Conservation (phyloP, 306 rosid genomes). For the Vigna trinervia region DNA sequence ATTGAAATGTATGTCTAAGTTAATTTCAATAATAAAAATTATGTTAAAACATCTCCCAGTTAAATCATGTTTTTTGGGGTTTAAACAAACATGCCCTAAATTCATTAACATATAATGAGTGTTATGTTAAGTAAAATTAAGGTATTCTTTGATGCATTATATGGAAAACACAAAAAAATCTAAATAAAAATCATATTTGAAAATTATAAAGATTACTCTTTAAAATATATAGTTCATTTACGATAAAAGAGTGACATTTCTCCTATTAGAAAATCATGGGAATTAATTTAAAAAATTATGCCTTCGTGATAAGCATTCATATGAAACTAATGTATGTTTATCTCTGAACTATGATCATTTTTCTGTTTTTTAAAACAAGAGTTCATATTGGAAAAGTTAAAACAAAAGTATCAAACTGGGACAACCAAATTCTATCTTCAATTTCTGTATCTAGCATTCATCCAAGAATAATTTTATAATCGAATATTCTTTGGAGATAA, state of each 20-base stretch:
- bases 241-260: not conserved
- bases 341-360: no score
- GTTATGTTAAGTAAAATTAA: not conserved
- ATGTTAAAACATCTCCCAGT: not conserved
- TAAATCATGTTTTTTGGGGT: not conserved
- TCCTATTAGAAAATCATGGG: not conserved
- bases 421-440: not conserved
- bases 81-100: not conserved
- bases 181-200: no score
- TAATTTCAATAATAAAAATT: not conserved
- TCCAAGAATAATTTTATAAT: not conserved
- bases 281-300: no score
- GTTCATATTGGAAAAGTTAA: not conserved
- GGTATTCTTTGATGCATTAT: no score
- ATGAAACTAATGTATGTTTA: not conserved
- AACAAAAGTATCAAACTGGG: not conserved
- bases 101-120: not conserved
- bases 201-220: not conserved
- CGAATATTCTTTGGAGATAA: slow-evolving; percentile 3
- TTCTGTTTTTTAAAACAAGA: no score
- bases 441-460: not conserved
- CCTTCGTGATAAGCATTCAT: not conserved
- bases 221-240: no score
- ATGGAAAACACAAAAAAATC: no score
- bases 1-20: not conserved